phyloP scores from a whole-genome alignment of 805 yeast genomes.

The Teunomyces lycoperdinae region DNA sequence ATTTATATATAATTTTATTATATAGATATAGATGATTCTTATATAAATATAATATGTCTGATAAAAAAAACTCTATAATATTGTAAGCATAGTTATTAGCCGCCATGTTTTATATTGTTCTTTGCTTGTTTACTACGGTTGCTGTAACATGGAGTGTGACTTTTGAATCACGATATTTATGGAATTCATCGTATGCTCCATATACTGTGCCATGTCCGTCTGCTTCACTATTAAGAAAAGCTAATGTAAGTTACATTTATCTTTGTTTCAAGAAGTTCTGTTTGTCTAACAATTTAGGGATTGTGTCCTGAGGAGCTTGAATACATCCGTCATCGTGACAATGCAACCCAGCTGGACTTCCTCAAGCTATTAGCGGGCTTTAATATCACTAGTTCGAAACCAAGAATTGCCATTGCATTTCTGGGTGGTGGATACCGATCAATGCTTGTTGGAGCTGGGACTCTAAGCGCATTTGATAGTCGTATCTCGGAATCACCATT shows the following conservation, averaged over 20 bases:
- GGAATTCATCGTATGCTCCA: constrained; percentile 24
- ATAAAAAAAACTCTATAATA: neutral
- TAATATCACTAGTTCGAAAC: constrained; percentile 31
- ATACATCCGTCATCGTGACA: constrained; percentile 29
- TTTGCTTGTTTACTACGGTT: neutral
- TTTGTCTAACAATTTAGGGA: constrained; percentile 11
- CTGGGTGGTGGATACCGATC: constrained; percentile 60
- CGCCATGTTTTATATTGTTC: constrained; percentile 2
- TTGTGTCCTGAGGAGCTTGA: constrained; percentile 18
- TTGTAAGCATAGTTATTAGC: neutral
- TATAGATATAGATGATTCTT: constrained; percentile 5
- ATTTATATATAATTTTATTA: constrained; percentile 5
- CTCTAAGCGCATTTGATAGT: constrained; percentile 48
- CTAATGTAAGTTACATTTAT: constrained; percentile 14
- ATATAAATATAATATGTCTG: constrained; percentile 2
- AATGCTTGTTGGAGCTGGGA: constrained; percentile 59
- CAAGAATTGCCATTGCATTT: constrained; percentile 38
- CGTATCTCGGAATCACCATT: constrained; percentile 37
- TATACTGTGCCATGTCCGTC: constrained; percentile 23
- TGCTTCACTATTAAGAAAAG: constrained; percentile 14
- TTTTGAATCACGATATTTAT: neutral
- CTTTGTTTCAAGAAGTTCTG: neutral
- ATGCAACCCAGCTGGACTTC: constrained; percentile 27
- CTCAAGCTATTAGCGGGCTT: constrained; percentile 25
- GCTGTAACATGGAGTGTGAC: neutral